Conservation (phyloP, 768 basidiomycete species). For the Suillus brevipes region DNA sequence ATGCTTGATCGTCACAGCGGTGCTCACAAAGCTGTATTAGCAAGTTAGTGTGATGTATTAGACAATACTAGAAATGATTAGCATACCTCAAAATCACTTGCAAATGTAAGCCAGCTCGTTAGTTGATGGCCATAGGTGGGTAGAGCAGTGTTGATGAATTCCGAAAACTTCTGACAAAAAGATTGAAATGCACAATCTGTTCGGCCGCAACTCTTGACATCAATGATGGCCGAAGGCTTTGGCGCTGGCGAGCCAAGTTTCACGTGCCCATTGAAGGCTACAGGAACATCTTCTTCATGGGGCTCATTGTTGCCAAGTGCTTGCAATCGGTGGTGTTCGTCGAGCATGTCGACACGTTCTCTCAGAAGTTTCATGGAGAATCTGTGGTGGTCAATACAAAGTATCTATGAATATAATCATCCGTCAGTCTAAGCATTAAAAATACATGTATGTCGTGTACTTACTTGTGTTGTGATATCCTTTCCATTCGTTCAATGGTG, state of each 20-base stretch:
- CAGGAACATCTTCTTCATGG: neutral
- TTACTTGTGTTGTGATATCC: constrained; percentile 33
- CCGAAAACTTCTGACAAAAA: neutral
- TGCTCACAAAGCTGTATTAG: constrained; percentile 25
- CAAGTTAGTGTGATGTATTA: neutral
- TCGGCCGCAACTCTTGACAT: neutral
- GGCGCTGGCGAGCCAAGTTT: constrained; percentile 1
- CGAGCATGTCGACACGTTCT: neutral
- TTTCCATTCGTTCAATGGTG: constrained; percentile 34
- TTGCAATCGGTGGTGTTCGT: constrained; percentile 17
- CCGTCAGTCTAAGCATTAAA: neutral
- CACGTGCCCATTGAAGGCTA: neutral
- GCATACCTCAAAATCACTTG: neutral
- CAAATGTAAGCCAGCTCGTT: constrained; percentile 2
- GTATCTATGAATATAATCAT: constrained; percentile 6
- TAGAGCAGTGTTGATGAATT: constrained; percentile 6
- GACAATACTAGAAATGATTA: neutral
- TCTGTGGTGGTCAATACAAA: constrained; percentile 14
- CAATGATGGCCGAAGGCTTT: neutral
- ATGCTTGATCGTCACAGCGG: too few relatives aligned
- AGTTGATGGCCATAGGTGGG: constrained; percentile 4
- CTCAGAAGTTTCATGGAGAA: constrained; percentile 10
- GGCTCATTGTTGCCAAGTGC: constrained; percentile 9
- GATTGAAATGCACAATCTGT: neutral
- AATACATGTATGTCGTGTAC: neutral